Evolutionary conservation across 495 filamentous ascomycete species (phyloP).

Genomic region (Aspergillus heteromorphus): DNA sequence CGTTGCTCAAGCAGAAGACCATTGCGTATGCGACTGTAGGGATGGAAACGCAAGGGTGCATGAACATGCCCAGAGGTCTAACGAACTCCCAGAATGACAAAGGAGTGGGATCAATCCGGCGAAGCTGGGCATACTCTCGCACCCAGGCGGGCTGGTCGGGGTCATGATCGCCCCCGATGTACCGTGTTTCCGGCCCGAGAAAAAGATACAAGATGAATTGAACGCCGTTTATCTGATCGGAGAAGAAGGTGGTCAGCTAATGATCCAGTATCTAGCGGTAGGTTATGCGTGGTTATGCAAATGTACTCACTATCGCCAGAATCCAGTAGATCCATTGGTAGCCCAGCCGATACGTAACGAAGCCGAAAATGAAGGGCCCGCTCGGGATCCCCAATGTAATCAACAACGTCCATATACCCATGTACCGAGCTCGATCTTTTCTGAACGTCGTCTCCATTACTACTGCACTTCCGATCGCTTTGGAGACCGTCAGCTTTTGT

Average conservation of each 20-base stretch:
- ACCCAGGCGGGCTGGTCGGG: conserved; percentile 22
- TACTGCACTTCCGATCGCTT: conserved; percentile 41
- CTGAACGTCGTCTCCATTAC: conserved; percentile 44
- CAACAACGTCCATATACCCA: conserved; percentile 46
- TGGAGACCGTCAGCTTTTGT: background rate
- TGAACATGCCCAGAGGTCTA: conserved; percentile 35
- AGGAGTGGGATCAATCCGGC: conserved; percentile 45
- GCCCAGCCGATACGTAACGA: conserved; percentile 36
- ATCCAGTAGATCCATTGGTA: conserved; percentile 46
- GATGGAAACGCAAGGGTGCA: conserved; percentile 37
- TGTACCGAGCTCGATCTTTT: conserved; percentile 36
- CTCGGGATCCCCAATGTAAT: conserved; percentile 40
- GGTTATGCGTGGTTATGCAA: background rate
- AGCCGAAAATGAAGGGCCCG: conserved; percentile 45
- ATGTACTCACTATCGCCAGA: conserved; percentile 27
- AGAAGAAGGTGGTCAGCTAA: background rate
- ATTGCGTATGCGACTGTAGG: conserved; percentile 47
- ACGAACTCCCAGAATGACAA: conserved; percentile 43
- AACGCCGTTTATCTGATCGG: conserved; percentile 40
- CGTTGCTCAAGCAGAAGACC: conserved; percentile 46
- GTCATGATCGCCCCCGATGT: conserved; percentile 29
- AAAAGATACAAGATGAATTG: conserved; percentile 51
- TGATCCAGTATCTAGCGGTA: conserved; percentile 13
- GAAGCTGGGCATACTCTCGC: conserved; percentile 35
- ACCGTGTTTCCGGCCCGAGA: conserved; percentile 52